phyloP scores from a whole-genome alignment of 495 filamentous ascomycete genomes.

The Articulospora tetracladia region DNA sequence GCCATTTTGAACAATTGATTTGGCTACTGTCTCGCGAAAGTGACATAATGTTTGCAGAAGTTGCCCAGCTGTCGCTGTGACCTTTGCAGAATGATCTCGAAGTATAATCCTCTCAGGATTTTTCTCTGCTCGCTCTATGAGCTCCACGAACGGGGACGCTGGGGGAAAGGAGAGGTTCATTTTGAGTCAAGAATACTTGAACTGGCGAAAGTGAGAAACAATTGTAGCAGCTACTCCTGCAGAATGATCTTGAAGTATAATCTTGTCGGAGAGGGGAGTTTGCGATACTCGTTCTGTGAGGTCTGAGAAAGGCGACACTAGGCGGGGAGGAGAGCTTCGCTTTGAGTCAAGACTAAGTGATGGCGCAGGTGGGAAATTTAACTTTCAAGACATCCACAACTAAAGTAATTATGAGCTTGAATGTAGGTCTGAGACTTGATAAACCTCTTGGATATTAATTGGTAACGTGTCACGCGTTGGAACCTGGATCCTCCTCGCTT shows the following conservation, averaged over 20 bases:
- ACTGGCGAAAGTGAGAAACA: background rate
- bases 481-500: background rate
- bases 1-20: conserved; percentile 3
- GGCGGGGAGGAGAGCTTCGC: conserved; percentile 5
- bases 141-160: conserved; percentile 11
- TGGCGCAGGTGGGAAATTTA: background rate
- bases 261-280: conserved; percentile 4
- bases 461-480: background rate
- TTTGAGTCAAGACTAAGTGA: conserved; percentile 2
- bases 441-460: background rate
- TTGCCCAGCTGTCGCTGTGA: conserved; percentile 15
- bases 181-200: conserved; percentile 11
- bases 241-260: conserved; percentile 20
- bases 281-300: conserved; percentile 2
- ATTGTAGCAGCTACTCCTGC: background rate
- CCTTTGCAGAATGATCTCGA: conserved; percentile 17
- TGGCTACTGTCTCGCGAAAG: conserved; percentile 4
- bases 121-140: conserved; percentile 5
- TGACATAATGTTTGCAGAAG: conserved; percentile 10
- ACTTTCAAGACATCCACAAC: conserved; percentile 1
- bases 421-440: background rate
- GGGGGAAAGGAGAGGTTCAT: conserved; percentile 12
- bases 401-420: background rate
- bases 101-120: conserved; percentile 12
- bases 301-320: conserved; percentile 8